These are phyloP conservation scores for Serendipita sp. DNA, from an alignment of 1,284 basidiomycete species.

Conservation along the genomic window DNA sequence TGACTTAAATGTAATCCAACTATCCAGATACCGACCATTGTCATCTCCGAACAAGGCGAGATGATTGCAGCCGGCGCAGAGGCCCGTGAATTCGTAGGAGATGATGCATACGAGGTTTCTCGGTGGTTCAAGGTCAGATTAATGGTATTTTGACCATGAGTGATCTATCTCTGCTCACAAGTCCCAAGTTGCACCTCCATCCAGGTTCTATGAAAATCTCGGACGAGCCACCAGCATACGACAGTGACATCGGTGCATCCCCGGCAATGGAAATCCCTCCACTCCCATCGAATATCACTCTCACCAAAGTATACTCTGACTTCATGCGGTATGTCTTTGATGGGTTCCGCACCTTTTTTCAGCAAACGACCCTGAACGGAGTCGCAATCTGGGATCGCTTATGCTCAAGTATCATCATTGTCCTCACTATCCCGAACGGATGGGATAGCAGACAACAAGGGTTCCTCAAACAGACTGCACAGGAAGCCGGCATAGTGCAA, in stretches of 20 bases:
- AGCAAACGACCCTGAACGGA: background rate
- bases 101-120: background rate
- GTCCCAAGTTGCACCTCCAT: background rate
- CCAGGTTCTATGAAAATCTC: background rate
- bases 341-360: background rate
- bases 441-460: slow-evolving; percentile 7
- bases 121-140: slow-evolving; percentile 3
- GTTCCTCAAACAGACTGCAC: background rate
- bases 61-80: background rate
- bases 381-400: background rate
- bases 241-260: background rate
- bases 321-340: background rate
- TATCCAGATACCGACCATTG: background rate
- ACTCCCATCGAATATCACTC: background rate
- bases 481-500: background rate
- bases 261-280: background rate
- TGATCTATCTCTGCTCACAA: background rate
- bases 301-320: background rate
- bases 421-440: slow-evolving; percentile 6
- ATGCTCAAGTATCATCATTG: background rate
- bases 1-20: background rate
- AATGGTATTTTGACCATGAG: background rate
- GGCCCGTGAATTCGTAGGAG: background rate
- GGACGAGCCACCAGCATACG: background rate
- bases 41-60: background rate